phyloP scores from a whole-genome alignment of 805 yeast genomes.

The Hanseniaspora clermontiae region DNA sequence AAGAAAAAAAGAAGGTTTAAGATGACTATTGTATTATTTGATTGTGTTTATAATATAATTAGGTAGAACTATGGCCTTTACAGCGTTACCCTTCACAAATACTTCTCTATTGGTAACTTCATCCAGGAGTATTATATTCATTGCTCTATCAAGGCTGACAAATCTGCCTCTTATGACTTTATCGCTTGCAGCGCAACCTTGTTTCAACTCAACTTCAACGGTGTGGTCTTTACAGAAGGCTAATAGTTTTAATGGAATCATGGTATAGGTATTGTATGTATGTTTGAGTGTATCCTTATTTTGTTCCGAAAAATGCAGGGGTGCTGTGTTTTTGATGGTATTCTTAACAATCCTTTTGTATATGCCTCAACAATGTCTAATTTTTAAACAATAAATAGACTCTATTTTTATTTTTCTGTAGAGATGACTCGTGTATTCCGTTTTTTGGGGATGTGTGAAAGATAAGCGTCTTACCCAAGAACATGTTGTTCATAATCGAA shows the following conservation, averaged over 20 bases:
- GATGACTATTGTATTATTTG: conserved; percentile 30
- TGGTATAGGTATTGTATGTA: conserved; percentile 5
- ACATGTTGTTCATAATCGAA: no score
- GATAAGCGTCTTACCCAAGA: no score
- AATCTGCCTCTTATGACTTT: conserved; percentile 77
- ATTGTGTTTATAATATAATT: conserved; percentile 66
- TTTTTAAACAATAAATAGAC: no score
- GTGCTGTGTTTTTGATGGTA: not conserved
- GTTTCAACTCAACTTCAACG: conserved; percentile 76
- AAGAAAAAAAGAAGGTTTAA: not conserved
- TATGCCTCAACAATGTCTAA: no score
- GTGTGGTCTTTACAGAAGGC: conserved; percentile 86
- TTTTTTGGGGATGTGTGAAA: no score
- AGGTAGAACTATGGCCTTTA: conserved; percentile 63
- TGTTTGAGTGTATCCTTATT: not conserved
- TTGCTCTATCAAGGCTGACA: conserved; percentile 83
- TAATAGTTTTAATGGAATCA: conserved; percentile 81
- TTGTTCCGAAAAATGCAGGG: not conserved
- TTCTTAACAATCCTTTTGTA: no score
- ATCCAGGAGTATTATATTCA: conserved; percentile 76
- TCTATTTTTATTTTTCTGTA: no score
- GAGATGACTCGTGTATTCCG: no score
- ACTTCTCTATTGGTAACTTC: conserved; percentile 63
- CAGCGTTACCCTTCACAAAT: conserved; percentile 75
- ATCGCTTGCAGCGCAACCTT: conserved; percentile 34